Conservation (phyloP, 1,284 basidiomycete genomes). For the Xanthoconium separans region DNA sequence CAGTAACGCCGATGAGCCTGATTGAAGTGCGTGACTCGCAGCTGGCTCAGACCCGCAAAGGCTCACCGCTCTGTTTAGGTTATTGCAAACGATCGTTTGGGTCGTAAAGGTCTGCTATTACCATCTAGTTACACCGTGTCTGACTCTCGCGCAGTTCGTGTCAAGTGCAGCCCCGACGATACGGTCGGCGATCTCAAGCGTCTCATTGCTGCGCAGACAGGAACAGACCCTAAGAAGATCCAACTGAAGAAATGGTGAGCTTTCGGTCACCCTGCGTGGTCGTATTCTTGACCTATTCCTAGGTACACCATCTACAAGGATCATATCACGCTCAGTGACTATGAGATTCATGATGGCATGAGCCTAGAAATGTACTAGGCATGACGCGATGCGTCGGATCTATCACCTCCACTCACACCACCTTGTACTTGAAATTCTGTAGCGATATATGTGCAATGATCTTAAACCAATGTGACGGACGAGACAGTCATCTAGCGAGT, state of each 20-base stretch:
- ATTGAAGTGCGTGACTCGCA: constrained; percentile 48
- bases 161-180: constrained; percentile 92
- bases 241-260: constrained; percentile 94
- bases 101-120: constrained; percentile 77
- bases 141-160: constrained; percentile 60
- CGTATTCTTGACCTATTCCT: not conserved
- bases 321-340: constrained; percentile 91
- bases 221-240: constrained; percentile 85
- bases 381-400: constrained; percentile 1
- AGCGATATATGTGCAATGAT: constrained; percentile 4
- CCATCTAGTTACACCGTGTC: not conserved
- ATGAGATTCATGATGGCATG: constrained; percentile 94
- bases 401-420: constrained; percentile 1
- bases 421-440: constrained; percentile 12
- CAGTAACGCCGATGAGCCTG: constrained; percentile 48
- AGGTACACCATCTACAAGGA: constrained; percentile 95
- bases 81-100: constrained; percentile 95
- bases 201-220: constrained; percentile 95
- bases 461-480: too few relatives aligned
- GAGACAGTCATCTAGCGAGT: not conserved
- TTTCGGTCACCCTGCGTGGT: not conserved
- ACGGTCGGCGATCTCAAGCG: constrained; percentile 97
- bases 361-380: constrained; percentile 87
- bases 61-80: constrained; percentile 50
- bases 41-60: not conserved